Conservation (phyloP, 306 rosid genomes). For the Quercus berberidifolia region DNA sequence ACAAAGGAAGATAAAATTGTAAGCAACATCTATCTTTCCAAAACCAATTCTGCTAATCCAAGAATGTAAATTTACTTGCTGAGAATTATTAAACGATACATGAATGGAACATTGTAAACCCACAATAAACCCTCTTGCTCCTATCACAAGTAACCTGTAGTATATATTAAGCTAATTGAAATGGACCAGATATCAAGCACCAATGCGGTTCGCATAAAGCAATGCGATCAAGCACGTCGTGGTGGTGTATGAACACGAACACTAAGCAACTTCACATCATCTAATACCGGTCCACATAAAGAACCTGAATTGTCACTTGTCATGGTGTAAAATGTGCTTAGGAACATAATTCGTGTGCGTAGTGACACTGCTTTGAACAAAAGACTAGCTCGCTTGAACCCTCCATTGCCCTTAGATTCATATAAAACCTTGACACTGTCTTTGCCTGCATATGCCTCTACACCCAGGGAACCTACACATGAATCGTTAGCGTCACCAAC, state of each 20-base stretch:
- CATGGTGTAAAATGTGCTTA: conserved; percentile 63
- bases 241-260: conserved; percentile 52
- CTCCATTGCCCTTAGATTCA: conserved; percentile 66
- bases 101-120: not conserved
- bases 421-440: conserved; percentile 43
- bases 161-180: not conserved
- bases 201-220: not conserved
- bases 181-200: not conserved
- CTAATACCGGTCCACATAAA: conserved; percentile 76
- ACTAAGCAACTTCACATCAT: conserved; percentile 64
- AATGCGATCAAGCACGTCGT: conserved; percentile 8
- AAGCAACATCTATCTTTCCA: not conserved
- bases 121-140: not conserved
- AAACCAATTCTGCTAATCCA: not conserved
- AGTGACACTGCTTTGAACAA: conserved; percentile 43
- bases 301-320: conserved; percentile 61
- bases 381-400: conserved; percentile 41
- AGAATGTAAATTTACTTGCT: not conserved
- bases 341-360: conserved; percentile 58
- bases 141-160: conserved; percentile 21
- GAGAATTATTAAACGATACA: not conserved
- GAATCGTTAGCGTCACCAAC: conserved; percentile 69
- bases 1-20: no score
- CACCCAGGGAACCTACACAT: conserved; percentile 58
- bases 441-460: conserved; percentile 65